Conservation (phyloP, 2,329 filamentous ascomycete species). For the Cordyceps fumosorosea region DNA sequence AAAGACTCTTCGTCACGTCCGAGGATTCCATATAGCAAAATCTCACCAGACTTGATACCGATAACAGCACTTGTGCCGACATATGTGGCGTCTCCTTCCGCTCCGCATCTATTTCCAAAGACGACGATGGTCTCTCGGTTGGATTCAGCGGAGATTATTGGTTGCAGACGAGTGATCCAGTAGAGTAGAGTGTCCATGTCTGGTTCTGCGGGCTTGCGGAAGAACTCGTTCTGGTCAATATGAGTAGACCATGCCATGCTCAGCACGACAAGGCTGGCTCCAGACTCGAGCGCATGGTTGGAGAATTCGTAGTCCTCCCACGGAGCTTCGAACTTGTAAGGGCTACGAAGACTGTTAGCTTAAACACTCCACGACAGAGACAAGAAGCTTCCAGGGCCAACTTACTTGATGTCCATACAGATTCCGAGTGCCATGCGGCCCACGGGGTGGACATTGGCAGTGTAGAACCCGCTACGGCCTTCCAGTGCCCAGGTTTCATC, state of each 20-base stretch:
- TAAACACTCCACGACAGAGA: neutral
- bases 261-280: slow-evolving; percentile 59
- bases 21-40: slow-evolving; percentile 62
- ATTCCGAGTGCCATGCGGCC: slow-evolving; percentile 47
- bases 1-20: slow-evolving; percentile 63
- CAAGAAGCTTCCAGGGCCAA: neutral
- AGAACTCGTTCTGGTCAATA: slow-evolving; percentile 42
- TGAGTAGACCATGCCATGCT: slow-evolving; percentile 74
- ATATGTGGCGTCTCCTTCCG: slow-evolving; percentile 60
- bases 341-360: neutral
- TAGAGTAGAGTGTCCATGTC: slow-evolving; percentile 70
- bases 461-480: slow-evolving; percentile 40
- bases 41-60: slow-evolving; percentile 56
- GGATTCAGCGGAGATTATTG: slow-evolving; percentile 46
- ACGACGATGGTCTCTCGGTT: slow-evolving; percentile 60
- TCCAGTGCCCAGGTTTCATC: slow-evolving; percentile 54
- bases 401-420: slow-evolving; percentile 50
- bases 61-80: slow-evolving; percentile 69
- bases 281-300: slow-evolving; percentile 48
- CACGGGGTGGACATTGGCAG: slow-evolving; percentile 33
- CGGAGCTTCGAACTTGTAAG: slow-evolving; percentile 13
- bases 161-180: slow-evolving; percentile 67
- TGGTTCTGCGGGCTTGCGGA: slow-evolving; percentile 46
- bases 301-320: slow-evolving; percentile 29
- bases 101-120: slow-evolving; percentile 63